phyloP scores from a whole-genome alignment of 768 basidiomycete species.

The Suillus occidentalis region DNA sequence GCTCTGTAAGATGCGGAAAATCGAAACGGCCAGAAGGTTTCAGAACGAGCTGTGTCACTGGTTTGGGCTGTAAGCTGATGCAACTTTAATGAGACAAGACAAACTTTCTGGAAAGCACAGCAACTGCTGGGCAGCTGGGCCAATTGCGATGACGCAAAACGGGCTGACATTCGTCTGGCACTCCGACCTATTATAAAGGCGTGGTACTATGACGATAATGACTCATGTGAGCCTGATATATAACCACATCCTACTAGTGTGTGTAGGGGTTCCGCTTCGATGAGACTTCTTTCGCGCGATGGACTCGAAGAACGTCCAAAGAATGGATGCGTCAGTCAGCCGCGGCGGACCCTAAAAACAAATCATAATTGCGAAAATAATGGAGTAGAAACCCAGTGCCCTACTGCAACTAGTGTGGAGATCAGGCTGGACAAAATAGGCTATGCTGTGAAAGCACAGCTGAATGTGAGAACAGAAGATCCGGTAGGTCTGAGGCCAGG shows the following conservation, averaged over 20 bases:
- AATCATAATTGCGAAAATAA: neutral
- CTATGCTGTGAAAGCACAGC: constrained; percentile 4
- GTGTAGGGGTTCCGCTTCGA: neutral
- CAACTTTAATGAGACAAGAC: neutral
- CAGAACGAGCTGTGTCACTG: neutral
- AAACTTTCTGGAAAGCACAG: neutral
- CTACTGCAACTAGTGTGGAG: neutral
- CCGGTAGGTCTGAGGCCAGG: neutral
- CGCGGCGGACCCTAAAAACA: neutral
- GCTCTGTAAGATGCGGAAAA: neutral
- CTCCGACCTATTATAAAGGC: neutral
- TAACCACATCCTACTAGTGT: neutral
- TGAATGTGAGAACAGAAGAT: neutral
- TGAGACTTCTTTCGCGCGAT: neutral
- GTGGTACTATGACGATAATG: neutral
- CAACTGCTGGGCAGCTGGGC: neutral
- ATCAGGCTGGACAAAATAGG: neutral
- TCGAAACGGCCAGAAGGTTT: neutral
- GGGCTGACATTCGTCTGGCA: neutral
- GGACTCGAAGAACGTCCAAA: neutral
- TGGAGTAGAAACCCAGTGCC: neutral
- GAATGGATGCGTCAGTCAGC: constrained; percentile 1
- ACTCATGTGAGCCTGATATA: neutral
- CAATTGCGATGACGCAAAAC: neutral
- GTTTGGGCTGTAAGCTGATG: neutral